Base-by-base conservation (phyloP, 129 eudicot genomes). In the Pulicaria dysenterica region DNA sequence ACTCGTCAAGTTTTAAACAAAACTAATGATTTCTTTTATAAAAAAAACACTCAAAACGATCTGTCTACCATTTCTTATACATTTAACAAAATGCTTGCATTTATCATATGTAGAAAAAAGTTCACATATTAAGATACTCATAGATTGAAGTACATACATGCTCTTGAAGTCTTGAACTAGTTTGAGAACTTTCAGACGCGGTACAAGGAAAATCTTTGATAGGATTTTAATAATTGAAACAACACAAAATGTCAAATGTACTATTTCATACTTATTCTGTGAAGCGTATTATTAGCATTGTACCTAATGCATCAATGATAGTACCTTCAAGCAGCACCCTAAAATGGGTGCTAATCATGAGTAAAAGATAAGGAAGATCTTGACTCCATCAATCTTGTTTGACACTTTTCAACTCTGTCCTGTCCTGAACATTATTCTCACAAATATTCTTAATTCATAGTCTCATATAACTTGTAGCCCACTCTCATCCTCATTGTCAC, bases 291-390 rank as follows among this genome's bases (percentile, higher is more conserved):
- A 58, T 15, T 58, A 31, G 76, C 46, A 44, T 58, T 36, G 64
- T 58, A 72, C 67, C 58, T n/a, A 56, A 59, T 72, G 71, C 64
- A 56, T 74, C 71, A 51, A 51, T 57, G 64, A 36, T 64, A 15
- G 71, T 64, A 74, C 65, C 58, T 12, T 72, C 67, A 36, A 43
- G 56, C 56, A 72, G 56, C 16, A 53, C 42, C 79, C 57, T 50
- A 53, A 74, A 19, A 9, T 41, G 79, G 72, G 40, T 41, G 24
- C 65, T 64, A 74, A 41, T 74, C 79, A 74, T 64, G 79, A 44
- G 14, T 24, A 58, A 56, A 45, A 58, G 65, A 57, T 57, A 58
- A 59, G 56, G 46, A 42, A 64, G 71, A 74, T 74, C 79, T 74
- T 54, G 55, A 55, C 6, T 64, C 79, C 58, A 74, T 64, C 79